phyloP scores from a whole-genome alignment of 2,329 filamentous ascomycete genomes.

The Trichoderma brevicompactum region DNA sequence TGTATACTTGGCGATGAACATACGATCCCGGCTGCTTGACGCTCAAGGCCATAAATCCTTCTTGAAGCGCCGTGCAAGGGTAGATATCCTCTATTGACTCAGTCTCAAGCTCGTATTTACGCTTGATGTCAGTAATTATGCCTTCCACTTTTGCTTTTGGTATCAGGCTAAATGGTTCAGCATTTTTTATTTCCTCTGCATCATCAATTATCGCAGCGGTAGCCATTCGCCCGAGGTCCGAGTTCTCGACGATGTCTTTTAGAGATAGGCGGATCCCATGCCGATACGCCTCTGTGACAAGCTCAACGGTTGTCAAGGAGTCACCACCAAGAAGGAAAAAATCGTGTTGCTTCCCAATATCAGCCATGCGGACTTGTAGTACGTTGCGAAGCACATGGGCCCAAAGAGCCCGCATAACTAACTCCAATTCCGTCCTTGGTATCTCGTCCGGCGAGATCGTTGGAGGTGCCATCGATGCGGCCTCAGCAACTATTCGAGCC shows the following conservation, averaged over 20 bases:
- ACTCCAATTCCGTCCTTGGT: slow-evolving; percentile 14
- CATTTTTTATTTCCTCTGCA: not conserved
- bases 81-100: slow-evolving; percentile 17
- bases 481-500: not conserved
- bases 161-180: slow-evolving; percentile 9
- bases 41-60: slow-evolving; percentile 18
- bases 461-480: not conserved
- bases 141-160: not conserved
- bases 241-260: slow-evolving; percentile 5
- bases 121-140: not conserved
- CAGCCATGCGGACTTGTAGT: not conserved
- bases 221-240: slow-evolving; percentile 17
- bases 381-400: slow-evolving; percentile 14
- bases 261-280: slow-evolving; percentile 18
- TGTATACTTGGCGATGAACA: slow-evolving; percentile 21
- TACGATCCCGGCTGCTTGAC: slow-evolving; percentile 24
- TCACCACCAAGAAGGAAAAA: slow-evolving; percentile 24
- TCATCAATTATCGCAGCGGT: slow-evolving; percentile 6
- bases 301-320: slow-evolving; percentile 16
- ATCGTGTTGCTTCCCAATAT: slow-evolving; percentile 29
- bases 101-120: not conserved
- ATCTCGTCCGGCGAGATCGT: not conserved
- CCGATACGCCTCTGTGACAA: slow-evolving; percentile 14
- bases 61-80: slow-evolving; percentile 23
- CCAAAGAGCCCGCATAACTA: slow-evolving; percentile 17